Percentiles rank a stretch among this genome's conserved stretches.
Evolutionary conservation across 2,329 filamentous ascomycete species (phyloP).

Genomic region (Lachnellula hyalina): DNA sequence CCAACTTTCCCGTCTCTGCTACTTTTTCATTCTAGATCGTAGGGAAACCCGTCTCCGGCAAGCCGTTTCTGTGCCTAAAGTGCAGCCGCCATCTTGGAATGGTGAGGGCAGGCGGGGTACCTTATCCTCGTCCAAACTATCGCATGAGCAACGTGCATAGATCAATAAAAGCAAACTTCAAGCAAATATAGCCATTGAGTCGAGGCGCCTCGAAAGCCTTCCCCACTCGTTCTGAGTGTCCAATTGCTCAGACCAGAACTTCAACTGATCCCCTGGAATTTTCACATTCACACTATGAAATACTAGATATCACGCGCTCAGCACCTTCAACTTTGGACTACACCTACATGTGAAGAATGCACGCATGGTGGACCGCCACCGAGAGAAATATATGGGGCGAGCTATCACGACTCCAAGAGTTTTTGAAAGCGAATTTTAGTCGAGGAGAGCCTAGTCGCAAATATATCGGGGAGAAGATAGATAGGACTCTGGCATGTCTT

Average conservation of each 20-base stretch:
- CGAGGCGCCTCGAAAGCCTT: neutral
- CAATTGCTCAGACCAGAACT: neutral
- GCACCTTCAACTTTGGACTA: neutral
- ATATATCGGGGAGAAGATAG: neutral
- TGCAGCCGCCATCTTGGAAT: too few species aligned
- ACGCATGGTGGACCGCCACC: neutral
- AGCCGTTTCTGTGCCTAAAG: too few species aligned
- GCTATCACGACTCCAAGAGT: neutral
- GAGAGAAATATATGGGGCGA: neutral
- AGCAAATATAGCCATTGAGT: neutral
- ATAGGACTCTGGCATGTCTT: neutral
- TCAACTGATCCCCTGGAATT: neutral
- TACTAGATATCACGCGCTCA: neutral
- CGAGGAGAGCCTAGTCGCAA: neutral
- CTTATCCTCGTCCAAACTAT: too few species aligned
- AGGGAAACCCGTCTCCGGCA: too few species aligned
- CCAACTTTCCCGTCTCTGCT: too few species aligned
- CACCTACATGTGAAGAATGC: neutral
- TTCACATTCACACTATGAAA: neutral
- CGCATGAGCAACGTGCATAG: too few species aligned
- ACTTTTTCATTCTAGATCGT: too few species aligned
- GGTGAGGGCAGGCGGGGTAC: too few species aligned
- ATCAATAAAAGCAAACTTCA: neutral
- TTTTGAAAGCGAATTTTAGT: neutral
- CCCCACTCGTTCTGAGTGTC: neutral